A percentile compares a stretch with the other conserved stretches of the same genome.
Evolutionary conservation across 192 early-diverging fungal species (phyloP).

Genomic region (Coemansia sp.): DNA sequence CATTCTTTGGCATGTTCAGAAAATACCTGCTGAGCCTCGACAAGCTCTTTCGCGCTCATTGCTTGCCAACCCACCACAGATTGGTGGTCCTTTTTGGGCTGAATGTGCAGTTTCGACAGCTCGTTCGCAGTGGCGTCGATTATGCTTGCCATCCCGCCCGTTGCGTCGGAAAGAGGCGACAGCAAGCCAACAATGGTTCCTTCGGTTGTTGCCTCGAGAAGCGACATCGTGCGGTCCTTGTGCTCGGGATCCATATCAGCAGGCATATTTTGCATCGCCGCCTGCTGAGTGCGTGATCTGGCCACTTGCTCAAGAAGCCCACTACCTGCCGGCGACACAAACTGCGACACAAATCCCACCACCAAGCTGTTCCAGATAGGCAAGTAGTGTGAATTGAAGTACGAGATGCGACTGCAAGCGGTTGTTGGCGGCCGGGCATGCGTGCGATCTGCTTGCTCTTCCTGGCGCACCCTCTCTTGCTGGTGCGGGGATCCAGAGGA

Average conservation of each 20-base stretch:
- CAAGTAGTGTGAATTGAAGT: conserved; percentile 44
- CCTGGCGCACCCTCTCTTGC: background rate
- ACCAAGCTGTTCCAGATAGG: conserved; percentile 52
- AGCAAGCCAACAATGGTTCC: conserved; percentile 51
- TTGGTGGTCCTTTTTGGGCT: background rate
- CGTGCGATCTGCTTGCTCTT: background rate
- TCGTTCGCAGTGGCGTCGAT: background rate
- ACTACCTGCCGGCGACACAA: conserved; percentile 49
- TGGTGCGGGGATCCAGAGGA: background rate
- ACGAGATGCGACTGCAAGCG: conserved; percentile 16
- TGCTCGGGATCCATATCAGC: background rate
- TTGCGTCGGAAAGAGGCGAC: conserved; percentile 29
- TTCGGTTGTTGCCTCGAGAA: conserved; percentile 49
- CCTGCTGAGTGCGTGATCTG: background rate
- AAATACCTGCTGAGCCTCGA: conserved; percentile 31
- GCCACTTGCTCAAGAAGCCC: conserved; percentile 31
- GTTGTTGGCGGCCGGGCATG: background rate
- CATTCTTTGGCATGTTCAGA: conserved; percentile 30
- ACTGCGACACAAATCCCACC: conserved; percentile 55
- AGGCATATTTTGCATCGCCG: background rate
- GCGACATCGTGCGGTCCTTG: conserved; percentile 39
- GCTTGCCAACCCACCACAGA: conserved; percentile 48
- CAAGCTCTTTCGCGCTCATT: conserved; percentile 32
- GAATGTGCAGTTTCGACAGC: background rate
- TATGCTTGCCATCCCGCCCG: no score